phyloP scores from a whole-genome alignment of 192 early-diverging fungal species.

The Backusella westeae region DNA sequence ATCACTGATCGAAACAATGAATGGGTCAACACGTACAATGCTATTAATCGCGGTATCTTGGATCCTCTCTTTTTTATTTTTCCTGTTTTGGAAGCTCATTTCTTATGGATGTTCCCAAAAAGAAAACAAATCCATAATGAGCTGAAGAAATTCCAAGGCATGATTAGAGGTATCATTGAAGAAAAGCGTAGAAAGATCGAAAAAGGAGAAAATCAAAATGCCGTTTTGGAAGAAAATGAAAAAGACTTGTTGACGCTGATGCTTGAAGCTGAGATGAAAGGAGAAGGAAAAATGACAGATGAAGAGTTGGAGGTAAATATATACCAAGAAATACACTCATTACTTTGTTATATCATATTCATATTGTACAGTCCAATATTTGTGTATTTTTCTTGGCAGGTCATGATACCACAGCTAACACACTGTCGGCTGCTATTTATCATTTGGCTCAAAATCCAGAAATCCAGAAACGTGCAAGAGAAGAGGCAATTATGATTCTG shows the following conservation, averaged over 20 bases:
- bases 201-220: neutral
- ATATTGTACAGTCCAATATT: slow-evolving; percentile 4
- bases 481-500: slow-evolving; percentile 49
- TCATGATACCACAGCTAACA: slow-evolving; percentile 56
- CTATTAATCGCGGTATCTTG: neutral
- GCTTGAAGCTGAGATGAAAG: slow-evolving; percentile 13
- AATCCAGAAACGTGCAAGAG: slow-evolving; percentile 53
- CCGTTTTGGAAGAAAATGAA: neutral
- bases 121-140: neutral
- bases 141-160: neutral
- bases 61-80: neutral
- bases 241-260: slow-evolving; percentile 28
- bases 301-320: neutral
- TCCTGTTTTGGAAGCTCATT: neutral
- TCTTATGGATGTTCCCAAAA: neutral
- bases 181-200: slow-evolving; percentile 18
- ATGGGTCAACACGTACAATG: neutral
- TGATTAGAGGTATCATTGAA: neutral
- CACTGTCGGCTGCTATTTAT: slow-evolving; percentile 44
- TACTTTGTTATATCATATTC: neutral
- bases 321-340: neutral
- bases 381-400: slow-evolving; percentile 58
- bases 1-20: neutral
- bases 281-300: neutral
- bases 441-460: slow-evolving; percentile 46